Evolutionary conservation across 495 filamentous ascomycete species (phyloP).

Genomic region (Chaetomium tenue): DNA sequence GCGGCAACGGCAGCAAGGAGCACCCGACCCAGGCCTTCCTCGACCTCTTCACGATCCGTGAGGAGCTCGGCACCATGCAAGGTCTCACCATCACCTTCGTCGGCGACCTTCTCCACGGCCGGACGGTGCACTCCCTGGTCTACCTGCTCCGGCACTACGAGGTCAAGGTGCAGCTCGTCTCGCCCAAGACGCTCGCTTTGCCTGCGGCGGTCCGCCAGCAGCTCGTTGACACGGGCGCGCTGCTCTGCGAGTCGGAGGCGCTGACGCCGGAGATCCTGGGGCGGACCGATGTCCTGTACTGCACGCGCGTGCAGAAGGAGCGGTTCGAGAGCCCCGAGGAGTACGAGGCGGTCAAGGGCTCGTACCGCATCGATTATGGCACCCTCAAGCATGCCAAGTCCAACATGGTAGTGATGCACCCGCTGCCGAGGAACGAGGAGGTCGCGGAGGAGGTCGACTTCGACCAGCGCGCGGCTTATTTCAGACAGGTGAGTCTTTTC

Average conservation of each 20-base stretch:
- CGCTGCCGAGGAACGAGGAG: constrained; percentile 88
- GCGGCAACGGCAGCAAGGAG: constrained; percentile 90
- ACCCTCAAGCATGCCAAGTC: constrained; percentile 89
- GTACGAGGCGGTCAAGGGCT: constrained; percentile 84
- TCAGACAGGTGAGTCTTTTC: constrained; percentile 81
- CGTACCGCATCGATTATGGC: constrained; percentile 81
- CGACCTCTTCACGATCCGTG: constrained; percentile 97
- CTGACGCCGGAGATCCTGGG: constrained; percentile 83
- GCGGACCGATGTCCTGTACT: constrained; percentile 86
- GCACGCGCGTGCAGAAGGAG: constrained; percentile 94
- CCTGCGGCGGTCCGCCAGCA: constrained; percentile 69
- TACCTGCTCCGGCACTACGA: constrained; percentile 93
- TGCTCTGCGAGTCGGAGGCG: constrained; percentile 67
- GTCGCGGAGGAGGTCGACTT: constrained; percentile 94
- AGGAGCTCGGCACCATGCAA: constrained; percentile 92
- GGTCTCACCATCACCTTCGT: constrained; percentile 93
- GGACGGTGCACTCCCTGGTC: constrained; percentile 90
- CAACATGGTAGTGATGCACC: constrained; percentile 92
- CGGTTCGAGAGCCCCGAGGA: constrained; percentile 74
- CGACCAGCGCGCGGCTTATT: constrained; percentile 95
- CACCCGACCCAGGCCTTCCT: constrained; percentile 98
- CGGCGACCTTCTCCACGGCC: constrained; percentile 88
- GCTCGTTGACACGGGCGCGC: constrained; percentile 69
- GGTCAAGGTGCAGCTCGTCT: constrained; percentile 86
- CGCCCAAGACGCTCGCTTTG: constrained; percentile 73